phyloP scores from a whole-genome alignment of 352 stramenopile genomes.

The Phytopythium cucurbitacearum region DNA sequence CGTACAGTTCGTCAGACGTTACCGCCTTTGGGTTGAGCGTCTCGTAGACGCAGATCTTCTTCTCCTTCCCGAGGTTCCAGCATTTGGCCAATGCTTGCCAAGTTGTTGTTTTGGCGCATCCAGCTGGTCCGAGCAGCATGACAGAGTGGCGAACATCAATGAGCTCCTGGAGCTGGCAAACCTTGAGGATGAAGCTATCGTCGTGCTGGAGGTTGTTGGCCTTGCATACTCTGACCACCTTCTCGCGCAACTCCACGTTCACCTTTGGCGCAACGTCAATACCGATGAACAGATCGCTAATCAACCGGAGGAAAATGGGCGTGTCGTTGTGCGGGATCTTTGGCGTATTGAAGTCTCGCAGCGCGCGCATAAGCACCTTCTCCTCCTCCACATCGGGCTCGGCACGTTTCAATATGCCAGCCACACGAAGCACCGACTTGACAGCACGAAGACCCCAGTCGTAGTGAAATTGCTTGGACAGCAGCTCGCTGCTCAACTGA shows the following conservation, averaged over 20 bases:
- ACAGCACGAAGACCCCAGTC: conserved; percentile 89
- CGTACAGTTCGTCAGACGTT: conserved; percentile 92
- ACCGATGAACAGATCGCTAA: conserved; percentile 90
- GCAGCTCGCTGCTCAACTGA: conserved; percentile 73
- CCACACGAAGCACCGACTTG: conserved; percentile 84
- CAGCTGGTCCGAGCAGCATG: conserved; percentile 80
- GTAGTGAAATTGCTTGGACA: conserved; percentile 92
- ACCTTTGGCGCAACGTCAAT: conserved; percentile 94
- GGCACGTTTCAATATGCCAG: conserved; percentile 79
- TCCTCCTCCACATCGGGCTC: conserved; percentile 83
- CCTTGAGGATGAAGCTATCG: conserved; percentile 84
- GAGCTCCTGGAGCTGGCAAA: conserved; percentile 83
- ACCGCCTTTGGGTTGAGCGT: conserved; percentile 87
- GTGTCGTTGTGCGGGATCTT: conserved; percentile 88
- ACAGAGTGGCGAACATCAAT: conserved; percentile 88
- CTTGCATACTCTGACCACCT: conserved; percentile 90
- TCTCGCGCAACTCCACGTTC: conserved; percentile 89
- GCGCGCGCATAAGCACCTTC: conserved; percentile 83
- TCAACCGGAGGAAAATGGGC: conserved; percentile 85
- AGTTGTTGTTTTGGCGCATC: conserved; percentile 82
- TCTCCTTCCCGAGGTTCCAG: conserved; percentile 86
- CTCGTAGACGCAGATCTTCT: conserved; percentile 88
- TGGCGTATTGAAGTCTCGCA: conserved; percentile 85
- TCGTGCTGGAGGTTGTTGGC: conserved; percentile 82
- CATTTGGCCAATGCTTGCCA: conserved; percentile 85